phyloP scores from a whole-genome alignment of 2,329 filamentous ascomycete species.

The Penicillium capsulatum region DNA sequence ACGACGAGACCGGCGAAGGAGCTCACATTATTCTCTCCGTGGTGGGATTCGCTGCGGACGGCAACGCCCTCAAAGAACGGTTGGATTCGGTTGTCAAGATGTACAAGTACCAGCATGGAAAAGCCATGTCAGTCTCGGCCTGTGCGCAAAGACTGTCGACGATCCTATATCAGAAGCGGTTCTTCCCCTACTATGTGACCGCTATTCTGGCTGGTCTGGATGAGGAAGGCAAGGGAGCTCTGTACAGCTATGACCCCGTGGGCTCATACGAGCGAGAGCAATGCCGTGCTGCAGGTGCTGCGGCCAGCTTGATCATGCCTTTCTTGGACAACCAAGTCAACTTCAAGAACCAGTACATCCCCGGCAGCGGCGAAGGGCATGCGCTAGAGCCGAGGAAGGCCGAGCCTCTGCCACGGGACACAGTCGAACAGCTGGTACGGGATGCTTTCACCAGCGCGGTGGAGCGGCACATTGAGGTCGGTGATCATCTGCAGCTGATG shows the following conservation, averaged over 20 bases:
- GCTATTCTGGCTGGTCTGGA: constrained; percentile 92
- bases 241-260: constrained; percentile 97
- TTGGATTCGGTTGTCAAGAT: constrained; percentile 95
- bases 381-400: constrained; percentile 59
- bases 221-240: constrained; percentile 86
- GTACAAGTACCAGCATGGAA: constrained; percentile 97
- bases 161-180: constrained; percentile 94
- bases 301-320: constrained; percentile 93
- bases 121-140: constrained; percentile 88
- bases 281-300: constrained; percentile 88
- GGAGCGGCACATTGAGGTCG: constrained; percentile 98
- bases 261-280: constrained; percentile 97
- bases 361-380: constrained; percentile 78
- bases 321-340: constrained; percentile 99
- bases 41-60: constrained; percentile 92
- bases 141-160: constrained; percentile 93
- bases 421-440: constrained; percentile 83
- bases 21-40: constrained; percentile 87
- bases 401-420: constrained; percentile 64
- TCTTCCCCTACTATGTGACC: constrained; percentile 98
- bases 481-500: constrained; percentile 93
- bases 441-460: constrained; percentile 98
- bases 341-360: constrained; percentile 97
- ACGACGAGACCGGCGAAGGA: constrained; percentile 77
- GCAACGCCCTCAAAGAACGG: constrained; percentile 86